Evolutionary conservation across 345 rosid genomes (phyloP).

Genomic region (Bretschneidera sinensis): DNA sequence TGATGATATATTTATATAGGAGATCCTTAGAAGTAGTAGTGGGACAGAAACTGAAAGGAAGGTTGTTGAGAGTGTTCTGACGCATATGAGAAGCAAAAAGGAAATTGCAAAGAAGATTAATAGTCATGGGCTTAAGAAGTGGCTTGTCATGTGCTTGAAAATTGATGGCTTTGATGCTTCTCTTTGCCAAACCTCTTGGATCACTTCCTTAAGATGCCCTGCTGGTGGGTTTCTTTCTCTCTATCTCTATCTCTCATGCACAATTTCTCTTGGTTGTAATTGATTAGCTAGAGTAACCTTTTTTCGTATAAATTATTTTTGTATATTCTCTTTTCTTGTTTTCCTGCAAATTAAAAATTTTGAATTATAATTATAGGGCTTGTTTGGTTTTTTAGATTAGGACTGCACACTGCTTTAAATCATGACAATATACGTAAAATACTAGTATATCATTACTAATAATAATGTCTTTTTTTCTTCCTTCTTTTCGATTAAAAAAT

Average conservation of each 20-base stretch:
- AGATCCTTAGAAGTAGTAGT: conserved; percentile 20
- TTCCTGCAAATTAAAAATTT: too few relatives aligned
- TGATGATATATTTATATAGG: conserved; percentile 18
- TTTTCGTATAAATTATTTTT: too few relatives aligned
- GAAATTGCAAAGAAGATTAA: conserved; percentile 14
- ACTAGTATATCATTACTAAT: too few relatives aligned
- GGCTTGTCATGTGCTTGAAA: conserved; percentile 24
- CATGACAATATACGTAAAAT: too few relatives aligned
- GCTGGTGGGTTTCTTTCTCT: conserved; percentile 18
- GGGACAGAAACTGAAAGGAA: conserved; percentile 27
- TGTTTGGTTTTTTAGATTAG: too few relatives aligned
- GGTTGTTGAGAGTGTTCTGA: conserved; percentile 10
- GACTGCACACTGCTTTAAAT: too few relatives aligned
- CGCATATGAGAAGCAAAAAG: conserved; percentile 19
- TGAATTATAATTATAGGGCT: too few relatives aligned
- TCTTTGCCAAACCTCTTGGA: conserved; percentile 30
- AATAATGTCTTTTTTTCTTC: too few relatives aligned
- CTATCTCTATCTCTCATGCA: background rate
- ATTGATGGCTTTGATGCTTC: conserved; percentile 32
- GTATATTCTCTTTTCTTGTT: too few relatives aligned
- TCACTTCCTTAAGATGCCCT: conserved; percentile 25
- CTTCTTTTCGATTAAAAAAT: too few relatives aligned
- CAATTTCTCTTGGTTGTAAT: too few relatives aligned
- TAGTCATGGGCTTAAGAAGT: conserved; percentile 22
- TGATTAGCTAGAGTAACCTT: too few relatives aligned